Evolutionary conservation across 164 flowering plant genomes (phyloP).

Genomic region (Chloranthus sessilifolius): DNA sequence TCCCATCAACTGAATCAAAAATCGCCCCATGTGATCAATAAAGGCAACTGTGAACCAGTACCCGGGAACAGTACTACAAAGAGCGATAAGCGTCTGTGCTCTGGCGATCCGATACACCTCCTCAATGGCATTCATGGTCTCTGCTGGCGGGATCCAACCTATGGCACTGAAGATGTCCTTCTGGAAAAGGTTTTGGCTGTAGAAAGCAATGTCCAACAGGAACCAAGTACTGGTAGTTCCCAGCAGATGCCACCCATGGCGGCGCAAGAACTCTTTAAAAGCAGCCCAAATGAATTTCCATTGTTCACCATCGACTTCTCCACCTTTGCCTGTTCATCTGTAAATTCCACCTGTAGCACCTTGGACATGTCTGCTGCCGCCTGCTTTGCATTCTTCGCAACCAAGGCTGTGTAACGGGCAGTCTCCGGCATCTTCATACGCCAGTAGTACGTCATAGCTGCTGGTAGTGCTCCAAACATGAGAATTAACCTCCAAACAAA

Average conservation of each 20-base stretch:
- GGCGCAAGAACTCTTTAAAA: slow-evolving; percentile 9
- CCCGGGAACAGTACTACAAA: slow-evolving; percentile 21
- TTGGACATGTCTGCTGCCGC: slow-evolving; percentile 36
- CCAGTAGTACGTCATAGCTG: slow-evolving; percentile 56
- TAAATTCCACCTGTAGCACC: slow-evolving; percentile 29
- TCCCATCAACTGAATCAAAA: slow-evolving; percentile 16
- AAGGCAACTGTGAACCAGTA: slow-evolving; percentile 19
- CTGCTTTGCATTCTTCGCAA: slow-evolving; percentile 50
- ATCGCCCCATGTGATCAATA: slow-evolving; percentile 16
- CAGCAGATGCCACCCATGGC: slow-evolving; percentile 14
- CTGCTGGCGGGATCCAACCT: slow-evolving; percentile 16
- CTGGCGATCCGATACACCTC: slow-evolving; percentile 15
- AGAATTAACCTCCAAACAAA: slow-evolving; percentile 14
- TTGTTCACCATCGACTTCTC: not conserved
- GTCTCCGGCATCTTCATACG: slow-evolving; percentile 74
- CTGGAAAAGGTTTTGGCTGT: slow-evolving; percentile 22
- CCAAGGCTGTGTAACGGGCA: slow-evolving; percentile 56
- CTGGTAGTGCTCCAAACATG: slow-evolving; percentile 18
- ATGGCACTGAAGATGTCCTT: slow-evolving; percentile 17
- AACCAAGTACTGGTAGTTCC: slow-evolving; percentile 20
- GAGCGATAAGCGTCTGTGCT: slow-evolving; percentile 23
- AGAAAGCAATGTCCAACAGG: slow-evolving; percentile 17
- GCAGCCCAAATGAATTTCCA: slow-evolving; percentile 4
- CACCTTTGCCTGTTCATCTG: slow-evolving; percentile 24
- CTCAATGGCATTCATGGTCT: slow-evolving; percentile 15